These are phyloP conservation scores for Anthracocystis panici-leucophaei DNA, from an alignment of 1,284 basidiomycete species.

Conservation along the genomic window DNA sequence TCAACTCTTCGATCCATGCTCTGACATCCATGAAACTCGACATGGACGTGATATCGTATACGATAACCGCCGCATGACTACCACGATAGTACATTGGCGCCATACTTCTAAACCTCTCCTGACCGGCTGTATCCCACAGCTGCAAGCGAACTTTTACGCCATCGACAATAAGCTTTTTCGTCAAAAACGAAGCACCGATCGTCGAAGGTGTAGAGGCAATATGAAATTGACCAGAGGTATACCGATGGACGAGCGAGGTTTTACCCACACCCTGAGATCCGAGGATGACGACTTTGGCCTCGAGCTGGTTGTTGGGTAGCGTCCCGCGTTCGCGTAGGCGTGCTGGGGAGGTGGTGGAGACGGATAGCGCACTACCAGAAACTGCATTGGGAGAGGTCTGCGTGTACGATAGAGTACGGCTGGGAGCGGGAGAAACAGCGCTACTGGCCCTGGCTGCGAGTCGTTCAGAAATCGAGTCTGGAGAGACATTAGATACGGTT, in stretches of 20 bases:
- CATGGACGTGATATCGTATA: conserved; percentile 96
- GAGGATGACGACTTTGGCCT: conserved; percentile 96
- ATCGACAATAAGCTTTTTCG: conserved; percentile 90
- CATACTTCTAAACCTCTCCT: conserved; percentile 92
- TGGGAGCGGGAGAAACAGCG: conserved; percentile 28
- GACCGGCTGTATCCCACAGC: conserved; percentile 96
- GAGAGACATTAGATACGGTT: conserved; percentile 45
- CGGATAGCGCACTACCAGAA: conserved; percentile 11
- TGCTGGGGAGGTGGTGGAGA: conserved; percentile 14
- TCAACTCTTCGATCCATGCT: conserved; percentile 90
- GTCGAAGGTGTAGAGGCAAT: conserved; percentile 75
- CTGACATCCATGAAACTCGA: conserved; percentile 89
- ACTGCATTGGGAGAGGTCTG: conserved; percentile 18
- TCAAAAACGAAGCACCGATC: conserved; percentile 93
- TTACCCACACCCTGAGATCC: conserved; percentile 97
- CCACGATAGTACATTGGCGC: conserved; percentile 99
- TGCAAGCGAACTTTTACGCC: conserved; percentile 84
- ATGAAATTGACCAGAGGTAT: conserved; percentile 79
- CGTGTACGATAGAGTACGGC: conserved; percentile 22
- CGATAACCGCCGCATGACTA: conserved; percentile 92
- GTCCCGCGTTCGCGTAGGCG: conserved; percentile 30
- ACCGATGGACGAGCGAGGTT: conserved; percentile 91
- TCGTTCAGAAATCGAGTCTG: conserved; percentile 12
- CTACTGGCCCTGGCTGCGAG: neutral
- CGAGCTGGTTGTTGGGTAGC: conserved; percentile 72